phyloP scores from a whole-genome alignment of 768 basidiomycete genomes.

The Strobilomyces confusus region DNA sequence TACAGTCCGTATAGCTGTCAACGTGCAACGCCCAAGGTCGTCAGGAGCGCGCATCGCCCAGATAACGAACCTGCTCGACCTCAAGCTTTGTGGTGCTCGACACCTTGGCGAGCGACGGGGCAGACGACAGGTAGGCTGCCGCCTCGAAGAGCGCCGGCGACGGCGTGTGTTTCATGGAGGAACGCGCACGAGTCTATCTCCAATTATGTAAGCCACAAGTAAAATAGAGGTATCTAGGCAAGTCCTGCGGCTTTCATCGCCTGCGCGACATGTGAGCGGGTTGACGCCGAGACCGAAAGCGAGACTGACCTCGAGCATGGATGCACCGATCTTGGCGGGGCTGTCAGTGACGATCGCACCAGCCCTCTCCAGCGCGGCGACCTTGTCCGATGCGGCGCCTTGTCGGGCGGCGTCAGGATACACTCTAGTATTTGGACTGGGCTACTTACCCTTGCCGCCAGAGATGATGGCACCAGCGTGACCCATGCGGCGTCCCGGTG shows the following conservation, averaged over 20 bases:
- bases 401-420: conserved; percentile 1
- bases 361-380: conserved; percentile 83
- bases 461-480: conserved; percentile 98
- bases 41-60: conserved; percentile 16
- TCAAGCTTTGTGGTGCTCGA: conserved; percentile 67
- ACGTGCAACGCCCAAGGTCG: conserved; percentile 21
- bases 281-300: background rate
- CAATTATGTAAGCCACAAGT: conserved; percentile 36
- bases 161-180: conserved; percentile 28
- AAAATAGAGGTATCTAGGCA: conserved; percentile 39
- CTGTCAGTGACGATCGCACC: conserved; percentile 93
- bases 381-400: conserved; percentile 93
- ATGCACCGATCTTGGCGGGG: conserved; percentile 88
- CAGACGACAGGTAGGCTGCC: conserved; percentile 57
- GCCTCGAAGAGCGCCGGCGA: conserved; percentile 53
- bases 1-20: conserved; percentile 71
- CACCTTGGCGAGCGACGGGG: conserved; percentile 50
- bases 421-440: background rate
- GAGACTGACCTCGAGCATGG: conserved; percentile 80
- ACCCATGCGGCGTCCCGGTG: conserved; percentile 97
- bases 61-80: conserved; percentile 42
- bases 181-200: conserved; percentile 6
- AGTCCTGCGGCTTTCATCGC: conserved; percentile 78
- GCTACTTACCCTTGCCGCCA: conserved; percentile 82
- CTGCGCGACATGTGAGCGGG: conserved; percentile 34